Base-by-base conservation (phyloP, 2,329 filamentous ascomycete species). In the Metarhizium brunneum region DNA sequence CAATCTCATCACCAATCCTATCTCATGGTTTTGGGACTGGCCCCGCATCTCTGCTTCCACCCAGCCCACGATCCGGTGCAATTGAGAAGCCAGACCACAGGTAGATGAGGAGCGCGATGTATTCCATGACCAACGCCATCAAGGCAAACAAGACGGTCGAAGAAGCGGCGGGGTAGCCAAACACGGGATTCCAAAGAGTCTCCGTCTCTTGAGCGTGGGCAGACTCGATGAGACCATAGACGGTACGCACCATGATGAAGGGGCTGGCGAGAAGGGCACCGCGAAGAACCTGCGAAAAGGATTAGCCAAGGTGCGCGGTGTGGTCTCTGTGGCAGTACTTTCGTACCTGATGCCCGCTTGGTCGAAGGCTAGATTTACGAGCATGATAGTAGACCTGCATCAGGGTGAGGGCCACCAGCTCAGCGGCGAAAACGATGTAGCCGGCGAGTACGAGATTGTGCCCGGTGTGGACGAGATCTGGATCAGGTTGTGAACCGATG, bases 201-300 rank as follows among this genome's bases (percentile, higher is more conserved):
- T 32, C 10, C 14, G 8, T 4, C 30, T 30, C 25, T 16, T 54
- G 36, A 50, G 59, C 36, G 4, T 54, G 53, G 7, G 49, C 56
- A 25, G 59, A 58, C 52, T 64, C 57, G 13, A 65, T 48, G 20
- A 65, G 56, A 14, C 63, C 62, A 50, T 61, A 63, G 36, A 60
- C 30, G 16, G 57, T 63, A 30, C 63, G 58, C 16, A 63, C 52
- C 42, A 59, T 57, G 53, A 65, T 59, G 42, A 63, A 60, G 2
- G 62, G 60, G n/a, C 54, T 56, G 7, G 61, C 58, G 16, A 61
- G 43, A n/a, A 65, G 59, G 6, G 56, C 40, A 40, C 53, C 61
- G 8, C 45, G 43, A 10, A 65, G 53, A 43, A 62, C 47, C 60
- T 62, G n/a, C 4, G 14, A 5, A 13, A n/a, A 10, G 1, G 13